Percentiles rank a stretch among this genome's conserved stretches.
These are phyloP conservation scores for Xylaria scruposa DNA, from an alignment of 495 filamentous ascomycete genomes.

Conservation along the genomic window DNA sequence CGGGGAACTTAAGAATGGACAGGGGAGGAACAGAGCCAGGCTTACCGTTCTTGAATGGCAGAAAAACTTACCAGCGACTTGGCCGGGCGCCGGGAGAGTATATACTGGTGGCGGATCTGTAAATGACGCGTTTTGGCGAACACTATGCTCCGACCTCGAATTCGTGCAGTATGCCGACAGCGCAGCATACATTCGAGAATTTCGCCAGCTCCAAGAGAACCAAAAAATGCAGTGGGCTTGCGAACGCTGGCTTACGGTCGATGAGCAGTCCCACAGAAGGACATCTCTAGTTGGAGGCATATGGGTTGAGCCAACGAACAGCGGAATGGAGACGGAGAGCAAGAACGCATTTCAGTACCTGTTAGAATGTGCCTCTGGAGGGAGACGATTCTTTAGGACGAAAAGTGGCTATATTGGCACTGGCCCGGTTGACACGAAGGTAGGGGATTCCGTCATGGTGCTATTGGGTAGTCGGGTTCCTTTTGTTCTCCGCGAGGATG, in stretches of 20 bases:
- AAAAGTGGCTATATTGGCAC: slow-evolving; percentile 35
- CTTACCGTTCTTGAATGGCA: slow-evolving; percentile 15
- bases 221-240: slow-evolving; percentile 20
- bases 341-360: slow-evolving; percentile 35
- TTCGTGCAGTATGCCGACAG: slow-evolving; percentile 14
- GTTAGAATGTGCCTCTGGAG: slow-evolving; percentile 31
- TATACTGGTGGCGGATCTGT: background rate
- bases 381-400: slow-evolving; percentile 36
- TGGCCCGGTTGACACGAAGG: slow-evolving; percentile 29
- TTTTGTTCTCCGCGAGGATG: slow-evolving; percentile 28
- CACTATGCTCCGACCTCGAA: slow-evolving; percentile 30
- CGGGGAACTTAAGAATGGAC: slow-evolving; percentile 19
- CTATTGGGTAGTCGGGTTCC: slow-evolving; percentile 34
- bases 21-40: slow-evolving; percentile 13
- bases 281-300: slow-evolving; percentile 30
- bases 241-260: slow-evolving; percentile 24
- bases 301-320: slow-evolving; percentile 24
- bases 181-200: slow-evolving; percentile 14
- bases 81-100: too few species aligned
- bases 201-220: background rate
- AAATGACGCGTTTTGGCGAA: slow-evolving; percentile 33
- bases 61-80: background rate
- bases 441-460: slow-evolving; percentile 30
- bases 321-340: slow-evolving; percentile 14
- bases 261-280: slow-evolving; percentile 21